A percentile compares a stretch with the other conserved stretches of the same genome.
Conservation (phyloP, 2,329 filamentous ascomycete genomes). For the Ceratocystis destructans region DNA sequence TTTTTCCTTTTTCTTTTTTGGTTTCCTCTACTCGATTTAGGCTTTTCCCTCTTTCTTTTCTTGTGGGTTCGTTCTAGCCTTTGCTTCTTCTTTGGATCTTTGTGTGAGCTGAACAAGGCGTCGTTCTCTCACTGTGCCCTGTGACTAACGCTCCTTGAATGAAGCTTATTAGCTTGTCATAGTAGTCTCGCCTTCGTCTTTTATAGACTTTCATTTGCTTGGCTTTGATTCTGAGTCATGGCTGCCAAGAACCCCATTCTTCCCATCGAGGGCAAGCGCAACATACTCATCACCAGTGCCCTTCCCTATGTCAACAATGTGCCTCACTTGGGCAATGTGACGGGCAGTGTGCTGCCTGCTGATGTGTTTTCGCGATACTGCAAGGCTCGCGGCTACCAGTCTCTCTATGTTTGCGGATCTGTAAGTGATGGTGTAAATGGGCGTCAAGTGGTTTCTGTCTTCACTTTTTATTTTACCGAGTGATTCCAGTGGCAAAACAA, state of each 20-base stretch:
- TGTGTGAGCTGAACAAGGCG: neutral
- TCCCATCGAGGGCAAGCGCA: constrained; percentile 61
- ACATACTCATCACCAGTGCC: constrained; percentile 84
- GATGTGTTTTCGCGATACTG: constrained; percentile 76
- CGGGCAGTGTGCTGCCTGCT: constrained; percentile 75
- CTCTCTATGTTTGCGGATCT: constrained; percentile 71
- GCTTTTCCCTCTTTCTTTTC: neutral
- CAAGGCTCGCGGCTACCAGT: constrained; percentile 64
- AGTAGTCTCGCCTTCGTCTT: neutral
- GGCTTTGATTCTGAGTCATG: constrained; percentile 16
- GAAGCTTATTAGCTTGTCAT: neutral
- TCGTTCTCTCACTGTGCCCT: neutral
- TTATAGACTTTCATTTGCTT: neutral
- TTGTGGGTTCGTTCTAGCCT: neutral
- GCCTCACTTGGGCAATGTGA: constrained; percentile 77
- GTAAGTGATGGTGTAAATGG: constrained; percentile 20
- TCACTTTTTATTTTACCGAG: neutral
- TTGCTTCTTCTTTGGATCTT: neutral
- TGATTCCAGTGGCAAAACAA: neutral
- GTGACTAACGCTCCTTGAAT: neutral
- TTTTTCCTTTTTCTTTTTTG: neutral
- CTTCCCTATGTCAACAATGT: constrained; percentile 66
- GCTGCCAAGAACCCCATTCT: constrained; percentile 34
- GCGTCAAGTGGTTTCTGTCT: neutral
- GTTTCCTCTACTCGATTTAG: neutral